Evolutionary conservation across 495 filamentous ascomycete species (phyloP).

Genomic region (Baudoinia panamericana): DNA sequence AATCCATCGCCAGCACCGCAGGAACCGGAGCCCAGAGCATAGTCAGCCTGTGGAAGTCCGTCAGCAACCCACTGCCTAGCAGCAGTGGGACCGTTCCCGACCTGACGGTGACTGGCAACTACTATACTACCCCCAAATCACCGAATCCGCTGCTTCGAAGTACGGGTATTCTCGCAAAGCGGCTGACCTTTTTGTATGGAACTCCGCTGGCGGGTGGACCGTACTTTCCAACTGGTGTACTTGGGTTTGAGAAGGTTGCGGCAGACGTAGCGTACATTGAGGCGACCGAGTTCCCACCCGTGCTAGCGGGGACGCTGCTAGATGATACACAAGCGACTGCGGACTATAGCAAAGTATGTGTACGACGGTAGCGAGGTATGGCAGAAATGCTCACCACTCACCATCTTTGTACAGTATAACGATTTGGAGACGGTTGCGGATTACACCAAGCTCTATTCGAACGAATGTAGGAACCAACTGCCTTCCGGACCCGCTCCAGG

Average conservation of each 20-base stretch:
- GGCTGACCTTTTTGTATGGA: constrained; percentile 6
- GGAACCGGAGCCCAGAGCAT: too few species aligned
- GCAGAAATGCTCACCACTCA: neutral
- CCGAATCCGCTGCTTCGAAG: neutral
- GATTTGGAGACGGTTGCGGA: constrained; percentile 9
- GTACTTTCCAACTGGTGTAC: constrained; percentile 1
- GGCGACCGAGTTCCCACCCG: constrained; percentile 1
- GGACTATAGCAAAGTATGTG: neutral
- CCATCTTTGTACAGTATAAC: neutral
- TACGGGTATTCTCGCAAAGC: neutral
- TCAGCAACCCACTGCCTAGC: neutral
- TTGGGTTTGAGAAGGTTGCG: neutral
- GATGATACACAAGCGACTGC: neutral
- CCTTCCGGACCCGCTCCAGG: constrained; percentile 24
- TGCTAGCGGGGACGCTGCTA: neutral
- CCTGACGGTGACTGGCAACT: neutral
- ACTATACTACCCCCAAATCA: neutral
- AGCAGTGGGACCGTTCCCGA: neutral
- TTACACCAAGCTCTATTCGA: constrained; percentile 26
- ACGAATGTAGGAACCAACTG: constrained; percentile 26
- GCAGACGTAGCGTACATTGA: neutral
- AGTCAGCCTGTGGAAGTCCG: neutral
- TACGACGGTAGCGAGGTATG: too few species aligned
- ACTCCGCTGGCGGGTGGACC: constrained; percentile 4
- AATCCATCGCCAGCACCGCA: too few species aligned